Percentiles rank a stretch among this genome's conserved stretches.
Evolutionary conservation across 345 rosid genomes (phyloP).

Genomic region (Aurinia saxatilis): DNA sequence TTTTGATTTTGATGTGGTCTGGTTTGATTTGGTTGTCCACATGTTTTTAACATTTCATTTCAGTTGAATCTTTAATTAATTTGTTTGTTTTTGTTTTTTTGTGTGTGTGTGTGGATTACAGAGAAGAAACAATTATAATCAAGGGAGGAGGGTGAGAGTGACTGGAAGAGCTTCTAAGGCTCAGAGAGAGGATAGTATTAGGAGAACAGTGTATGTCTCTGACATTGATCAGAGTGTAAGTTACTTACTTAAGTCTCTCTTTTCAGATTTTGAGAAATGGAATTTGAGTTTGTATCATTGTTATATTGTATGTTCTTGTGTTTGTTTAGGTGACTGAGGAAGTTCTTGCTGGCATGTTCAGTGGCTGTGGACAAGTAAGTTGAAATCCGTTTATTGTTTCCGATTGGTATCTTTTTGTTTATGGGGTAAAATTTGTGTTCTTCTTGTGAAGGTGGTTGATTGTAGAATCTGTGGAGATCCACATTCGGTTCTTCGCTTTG

Average conservation of each 20-base stretch:
- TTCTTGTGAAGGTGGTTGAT: slow-evolving; percentile 70
- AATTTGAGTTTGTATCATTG: background rate
- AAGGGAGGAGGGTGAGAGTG: slow-evolving; percentile 52
- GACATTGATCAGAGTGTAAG: slow-evolving; percentile 32
- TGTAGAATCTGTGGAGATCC: slow-evolving; percentile 94
- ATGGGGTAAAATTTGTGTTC: background rate
- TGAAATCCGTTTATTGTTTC: background rate
- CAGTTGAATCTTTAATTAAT: too few relatives aligned
- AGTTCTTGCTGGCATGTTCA: slow-evolving; percentile 70
- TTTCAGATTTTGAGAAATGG: too few relatives aligned
- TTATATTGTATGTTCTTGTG: background rate
- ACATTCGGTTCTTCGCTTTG: slow-evolving; percentile 86
- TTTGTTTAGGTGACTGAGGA: slow-evolving; percentile 70
- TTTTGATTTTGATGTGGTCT: background rate
- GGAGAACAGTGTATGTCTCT: slow-evolving; percentile 33
- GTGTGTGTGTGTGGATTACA: slow-evolving; percentile 23
- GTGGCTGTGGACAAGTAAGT: slow-evolving; percentile 72
- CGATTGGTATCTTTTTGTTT: background rate
- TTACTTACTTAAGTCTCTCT: slow-evolving; percentile 2
- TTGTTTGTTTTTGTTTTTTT: background rate
- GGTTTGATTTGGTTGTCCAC: too few relatives aligned
- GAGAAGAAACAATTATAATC: slow-evolving; percentile 54
- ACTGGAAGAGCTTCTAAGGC: slow-evolving; percentile 42
- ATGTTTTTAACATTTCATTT: too few relatives aligned
- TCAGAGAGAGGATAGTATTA: slow-evolving; percentile 51